phyloP scores from a whole-genome alignment of 805 yeast species.

The Saturnispora saitoi region DNA sequence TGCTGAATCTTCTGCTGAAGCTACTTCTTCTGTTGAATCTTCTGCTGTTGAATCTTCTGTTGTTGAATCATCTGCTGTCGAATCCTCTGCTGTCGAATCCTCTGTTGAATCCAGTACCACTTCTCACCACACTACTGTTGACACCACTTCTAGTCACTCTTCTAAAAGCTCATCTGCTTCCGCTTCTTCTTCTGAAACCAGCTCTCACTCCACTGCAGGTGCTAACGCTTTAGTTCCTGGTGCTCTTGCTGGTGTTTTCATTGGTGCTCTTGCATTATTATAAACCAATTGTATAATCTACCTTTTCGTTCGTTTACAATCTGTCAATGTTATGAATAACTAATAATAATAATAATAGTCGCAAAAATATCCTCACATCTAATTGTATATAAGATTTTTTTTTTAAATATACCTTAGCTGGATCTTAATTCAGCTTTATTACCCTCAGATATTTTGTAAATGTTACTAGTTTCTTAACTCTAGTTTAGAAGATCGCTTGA shows the following conservation, averaged over 20 bases:
- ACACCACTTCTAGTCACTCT: slow-evolving; percentile 2
- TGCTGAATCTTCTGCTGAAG: slow-evolving; percentile 10
- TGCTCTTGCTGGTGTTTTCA: slow-evolving; percentile 16
- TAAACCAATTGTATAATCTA: too few species aligned
- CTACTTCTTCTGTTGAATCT: slow-evolving; percentile 12
- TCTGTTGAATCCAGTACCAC: slow-evolving; percentile 9
- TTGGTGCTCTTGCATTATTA: slow-evolving; percentile 19
- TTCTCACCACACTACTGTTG: slow-evolving; percentile 4
- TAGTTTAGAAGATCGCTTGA: too few species aligned
- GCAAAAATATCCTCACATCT: too few species aligned
- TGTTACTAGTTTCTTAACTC: too few species aligned
- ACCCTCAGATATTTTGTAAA: too few species aligned
- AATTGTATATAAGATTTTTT: too few species aligned
- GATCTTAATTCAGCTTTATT: too few species aligned
- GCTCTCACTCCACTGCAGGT: slow-evolving; percentile 14
- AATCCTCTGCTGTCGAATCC: slow-evolving; percentile 6
- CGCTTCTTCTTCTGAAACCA: slow-evolving; percentile 6
- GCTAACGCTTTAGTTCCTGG: slow-evolving; percentile 14
- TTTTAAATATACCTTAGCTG: too few species aligned
- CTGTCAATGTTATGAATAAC: neutral
- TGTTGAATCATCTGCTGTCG: slow-evolving; percentile 6
- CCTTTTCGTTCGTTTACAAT: neutral
- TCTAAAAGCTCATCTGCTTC: slow-evolving; percentile 8
- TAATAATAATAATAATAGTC: too few species aligned
- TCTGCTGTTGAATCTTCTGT: slow-evolving; percentile 13